Conservation (phyloP, 371 early-diverging fungal species). For the Syncephalastrum sp. region DNA sequence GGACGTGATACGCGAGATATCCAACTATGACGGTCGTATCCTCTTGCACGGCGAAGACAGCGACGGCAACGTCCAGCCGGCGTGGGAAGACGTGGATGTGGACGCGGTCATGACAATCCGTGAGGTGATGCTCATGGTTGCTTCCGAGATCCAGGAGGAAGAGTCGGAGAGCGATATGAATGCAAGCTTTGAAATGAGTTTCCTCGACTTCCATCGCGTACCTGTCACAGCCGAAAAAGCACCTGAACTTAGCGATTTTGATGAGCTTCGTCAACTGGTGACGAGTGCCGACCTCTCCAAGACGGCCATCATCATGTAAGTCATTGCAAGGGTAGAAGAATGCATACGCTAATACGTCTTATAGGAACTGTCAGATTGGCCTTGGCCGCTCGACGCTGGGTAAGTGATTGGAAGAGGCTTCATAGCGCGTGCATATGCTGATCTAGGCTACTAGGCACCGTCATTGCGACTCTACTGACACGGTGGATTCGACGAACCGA, state of each 20-base stretch:
- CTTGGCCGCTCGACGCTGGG: constrained; percentile 65
- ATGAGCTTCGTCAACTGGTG: constrained; percentile 47
- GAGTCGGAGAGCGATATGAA: not conserved
- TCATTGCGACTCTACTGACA: constrained; percentile 54
- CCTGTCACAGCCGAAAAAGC: constrained; percentile 65
- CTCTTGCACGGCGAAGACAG: constrained; percentile 64
- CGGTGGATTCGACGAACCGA: constrained; percentile 44
- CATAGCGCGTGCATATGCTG: not conserved
- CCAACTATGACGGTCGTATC: constrained; percentile 54
- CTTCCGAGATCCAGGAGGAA: constrained; percentile 14
- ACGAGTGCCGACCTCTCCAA: constrained; percentile 33
- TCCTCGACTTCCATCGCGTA: constrained; percentile 49
- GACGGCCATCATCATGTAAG: constrained; percentile 58
- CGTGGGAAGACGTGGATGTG: constrained; percentile 62
- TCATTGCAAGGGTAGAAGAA: not conserved
- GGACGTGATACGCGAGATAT: constrained; percentile 64
- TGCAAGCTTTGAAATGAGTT: not conserved
- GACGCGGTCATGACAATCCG: constrained; percentile 56
- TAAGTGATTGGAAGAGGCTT: constrained; percentile 3
- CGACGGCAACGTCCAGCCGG: constrained; percentile 46
- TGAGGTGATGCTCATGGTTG: constrained; percentile 51
- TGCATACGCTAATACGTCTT: not conserved
- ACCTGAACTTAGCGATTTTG: constrained; percentile 63
- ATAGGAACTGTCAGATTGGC: constrained; percentile 71
- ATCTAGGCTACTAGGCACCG: constrained; percentile 22